Conservation (phyloP, 148 eudicot species). For the Cornus suecica region DNA sequence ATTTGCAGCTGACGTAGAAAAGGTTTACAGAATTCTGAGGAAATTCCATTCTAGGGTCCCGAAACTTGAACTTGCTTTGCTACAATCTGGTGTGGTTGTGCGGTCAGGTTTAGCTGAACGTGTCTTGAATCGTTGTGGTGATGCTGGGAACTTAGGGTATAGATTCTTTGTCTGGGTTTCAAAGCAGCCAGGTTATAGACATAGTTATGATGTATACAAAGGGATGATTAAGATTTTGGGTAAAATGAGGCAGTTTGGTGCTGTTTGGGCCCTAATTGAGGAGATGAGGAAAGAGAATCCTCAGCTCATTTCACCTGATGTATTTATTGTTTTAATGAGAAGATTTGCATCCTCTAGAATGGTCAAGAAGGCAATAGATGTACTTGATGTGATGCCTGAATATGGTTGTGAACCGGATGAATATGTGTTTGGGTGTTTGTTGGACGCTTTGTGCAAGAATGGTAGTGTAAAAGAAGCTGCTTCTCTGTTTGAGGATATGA, state of each 20-base stretch:
- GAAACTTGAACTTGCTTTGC: slow-evolving; percentile 80
- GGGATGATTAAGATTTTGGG: slow-evolving; percentile 71
- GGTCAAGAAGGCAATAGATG: slow-evolving; percentile 91
- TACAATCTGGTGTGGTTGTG: slow-evolving; percentile 61
- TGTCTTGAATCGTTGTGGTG: slow-evolving; percentile 83
- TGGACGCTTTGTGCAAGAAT: slow-evolving; percentile 92
- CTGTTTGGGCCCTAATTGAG: slow-evolving; percentile 89
- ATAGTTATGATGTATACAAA: slow-evolving; percentile 75
- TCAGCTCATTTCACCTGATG: slow-evolving; percentile 55
- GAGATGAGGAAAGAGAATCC: slow-evolving; percentile 84
- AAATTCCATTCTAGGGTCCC: slow-evolving; percentile 81
- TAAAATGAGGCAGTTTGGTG: slow-evolving; percentile 89
- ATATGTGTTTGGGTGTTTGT: slow-evolving; percentile 85
- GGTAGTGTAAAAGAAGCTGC: slow-evolving; percentile 97
- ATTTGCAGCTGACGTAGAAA: slow-evolving; percentile 76
- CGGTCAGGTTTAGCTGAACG: slow-evolving; percentile 72
- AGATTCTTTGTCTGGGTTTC: slow-evolving; percentile 82
- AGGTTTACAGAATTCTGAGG: slow-evolving; percentile 63
- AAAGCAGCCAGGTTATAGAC: slow-evolving; percentile 67
- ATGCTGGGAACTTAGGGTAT: slow-evolving; percentile 83
- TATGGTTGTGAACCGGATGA: slow-evolving; percentile 92
- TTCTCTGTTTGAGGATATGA: slow-evolving; percentile 80
- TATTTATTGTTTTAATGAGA: slow-evolving; percentile 88
- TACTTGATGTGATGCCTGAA: slow-evolving; percentile 92
- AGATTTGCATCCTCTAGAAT: slow-evolving; percentile 81